Evolutionary conservation across 2,329 filamentous ascomycete species (phyloP).

Genomic region (Fusarium poae): DNA sequence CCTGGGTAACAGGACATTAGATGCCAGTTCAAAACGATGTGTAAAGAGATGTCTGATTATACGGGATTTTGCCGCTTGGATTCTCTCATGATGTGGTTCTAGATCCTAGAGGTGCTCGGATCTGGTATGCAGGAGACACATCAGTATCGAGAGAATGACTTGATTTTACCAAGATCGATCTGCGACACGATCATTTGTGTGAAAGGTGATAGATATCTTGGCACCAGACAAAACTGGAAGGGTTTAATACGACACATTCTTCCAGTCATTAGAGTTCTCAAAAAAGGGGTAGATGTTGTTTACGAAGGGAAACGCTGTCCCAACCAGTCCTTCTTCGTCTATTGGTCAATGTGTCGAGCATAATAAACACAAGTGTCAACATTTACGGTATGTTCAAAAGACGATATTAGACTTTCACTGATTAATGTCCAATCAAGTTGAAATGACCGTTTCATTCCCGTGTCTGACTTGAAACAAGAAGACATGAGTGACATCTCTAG

Average conservation of each 20-base stretch:
- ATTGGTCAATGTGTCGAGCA: not conserved
- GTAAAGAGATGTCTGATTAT: not conserved
- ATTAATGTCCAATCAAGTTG: too few relatives aligned
- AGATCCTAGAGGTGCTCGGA: accelerated
- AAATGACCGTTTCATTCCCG: not conserved
- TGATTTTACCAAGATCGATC: not conserved
- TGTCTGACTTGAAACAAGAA: not conserved
- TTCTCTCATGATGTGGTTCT: not conserved
- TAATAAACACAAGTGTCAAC: not conserved
- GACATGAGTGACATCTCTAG: not conserved
- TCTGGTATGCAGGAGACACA: not conserved
- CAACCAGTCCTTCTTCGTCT: accelerated
- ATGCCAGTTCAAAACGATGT: not conserved
- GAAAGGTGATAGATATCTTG: too few relatives aligned
- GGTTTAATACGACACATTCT: too few relatives aligned
- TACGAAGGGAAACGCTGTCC: not conserved
- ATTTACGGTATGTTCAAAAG: not conserved
- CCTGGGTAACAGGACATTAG: not conserved
- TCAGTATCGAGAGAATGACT: not conserved
- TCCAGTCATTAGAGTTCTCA: not conserved
- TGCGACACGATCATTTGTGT: not conserved
- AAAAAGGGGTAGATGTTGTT: not conserved
- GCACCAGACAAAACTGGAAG: too few relatives aligned
- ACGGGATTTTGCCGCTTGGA: too few relatives aligned
- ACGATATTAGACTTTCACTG: not conserved